Evolutionary conservation across 2,329 filamentous ascomycete species (phyloP).

Genomic region (Pyrenochaeta sp.): DNA sequence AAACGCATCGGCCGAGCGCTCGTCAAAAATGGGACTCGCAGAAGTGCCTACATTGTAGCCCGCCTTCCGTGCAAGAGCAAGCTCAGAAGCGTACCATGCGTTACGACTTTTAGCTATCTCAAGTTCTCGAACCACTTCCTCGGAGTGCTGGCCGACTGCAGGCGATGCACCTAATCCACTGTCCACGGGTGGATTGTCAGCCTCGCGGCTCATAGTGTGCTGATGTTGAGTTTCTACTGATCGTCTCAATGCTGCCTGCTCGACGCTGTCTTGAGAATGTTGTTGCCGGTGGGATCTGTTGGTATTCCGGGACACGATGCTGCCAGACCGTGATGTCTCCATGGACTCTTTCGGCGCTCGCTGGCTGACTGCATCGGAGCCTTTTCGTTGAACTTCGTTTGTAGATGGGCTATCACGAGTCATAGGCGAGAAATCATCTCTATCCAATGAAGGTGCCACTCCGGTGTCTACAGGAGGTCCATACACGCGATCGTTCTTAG

Average conservation of each 20-base stretch:
- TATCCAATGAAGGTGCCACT: conserved; percentile 53
- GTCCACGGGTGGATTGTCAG: conserved; percentile 61
- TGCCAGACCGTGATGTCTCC: conserved; percentile 46
- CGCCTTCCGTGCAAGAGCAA: conserved; percentile 88
- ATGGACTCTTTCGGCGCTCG: conserved; percentile 46
- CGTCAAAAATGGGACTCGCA: conserved; percentile 77
- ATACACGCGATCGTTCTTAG: conserved; percentile 57
- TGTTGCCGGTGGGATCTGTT: conserved; percentile 61
- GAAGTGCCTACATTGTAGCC: conserved; percentile 81
- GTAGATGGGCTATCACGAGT: conserved; percentile 49
- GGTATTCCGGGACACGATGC: conserved; percentile 45
- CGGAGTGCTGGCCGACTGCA: conserved; percentile 69
- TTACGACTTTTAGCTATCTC: conserved; percentile 86
- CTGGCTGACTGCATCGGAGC: conserved; percentile 40
- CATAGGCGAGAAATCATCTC: conserved; percentile 58
- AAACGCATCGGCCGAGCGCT: conserved; percentile 78
- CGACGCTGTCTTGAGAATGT: conserved; percentile 68
- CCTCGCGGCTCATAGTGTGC: conserved; percentile 40
- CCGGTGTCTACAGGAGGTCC: conserved; percentile 55
- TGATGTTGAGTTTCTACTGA: conserved; percentile 45
- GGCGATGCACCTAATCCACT: conserved; percentile 68
- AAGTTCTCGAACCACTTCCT: conserved; percentile 83
- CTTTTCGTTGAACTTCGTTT: conserved; percentile 37
- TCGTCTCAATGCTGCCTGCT: conserved; percentile 40
- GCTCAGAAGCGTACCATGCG: conserved; percentile 95